Evolutionary conservation across 2,329 filamentous ascomycete genomes (phyloP), one percentile per base, ranked within the genome.

Genomic region (Ceratocystis harringtonii): DNA sequence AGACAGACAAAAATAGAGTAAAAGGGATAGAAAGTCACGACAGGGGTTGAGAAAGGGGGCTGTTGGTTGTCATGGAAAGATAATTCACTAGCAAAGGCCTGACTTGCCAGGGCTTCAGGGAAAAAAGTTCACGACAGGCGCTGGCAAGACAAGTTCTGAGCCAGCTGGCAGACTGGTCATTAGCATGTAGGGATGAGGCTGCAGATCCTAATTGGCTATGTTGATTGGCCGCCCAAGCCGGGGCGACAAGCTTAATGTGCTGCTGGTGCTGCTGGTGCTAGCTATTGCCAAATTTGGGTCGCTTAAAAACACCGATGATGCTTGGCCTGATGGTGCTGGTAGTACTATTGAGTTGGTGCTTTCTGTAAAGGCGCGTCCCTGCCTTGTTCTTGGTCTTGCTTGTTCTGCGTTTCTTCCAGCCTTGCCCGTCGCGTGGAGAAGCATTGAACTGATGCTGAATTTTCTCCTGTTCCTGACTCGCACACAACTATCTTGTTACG

Each of bases 61-160:
- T n/a, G 60, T 28, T 58, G 55, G 55, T 62, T 62, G 60, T 62
- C 60, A 62, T 62, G 60, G 60, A 62, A 25, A 62, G 36, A 10
- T 19, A 45, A 25, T n/a, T 62, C 17, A 62, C 41, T 22, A 62
- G 60, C 36, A 25, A 43, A 10, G 36, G 58, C 25, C 15, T 45
- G 22, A 17, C 43, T 61, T 28, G 5, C n/a, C 7, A 41, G 36
- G 25, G 19, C 36, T 62, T 45, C 48, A 25, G 48, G 48, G n/a
- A 25, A 22, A 19, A 8, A 25, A 22, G n/a, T 1, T 10, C 8
- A 6, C 25, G 22, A 5, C 48, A 52, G 12, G 10, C 36, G 10
- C 32, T 12, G 32, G 32, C 48, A 19, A 4, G 48, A 10, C 48
- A 52, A 6, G 15, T 8, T 2, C 48, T 2, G 10, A 17, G 22